phyloP scores from a whole-genome alignment of 2,329 filamentous ascomycete genomes.

The Alternaria solani region DNA sequence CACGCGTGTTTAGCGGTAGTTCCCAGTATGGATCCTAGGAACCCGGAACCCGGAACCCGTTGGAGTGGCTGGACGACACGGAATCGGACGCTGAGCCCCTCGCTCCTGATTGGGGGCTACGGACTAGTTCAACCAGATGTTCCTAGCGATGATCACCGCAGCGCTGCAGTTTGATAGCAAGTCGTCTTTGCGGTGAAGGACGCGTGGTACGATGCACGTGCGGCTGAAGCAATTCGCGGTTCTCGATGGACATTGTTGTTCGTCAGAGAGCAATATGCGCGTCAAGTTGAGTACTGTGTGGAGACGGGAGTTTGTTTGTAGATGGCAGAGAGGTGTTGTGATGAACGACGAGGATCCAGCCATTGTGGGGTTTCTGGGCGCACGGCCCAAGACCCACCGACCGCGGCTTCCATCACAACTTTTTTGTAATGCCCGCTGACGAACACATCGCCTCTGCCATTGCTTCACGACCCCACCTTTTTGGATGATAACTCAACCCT shows the following conservation, averaged over 20 bases:
- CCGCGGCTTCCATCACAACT: slow-evolving; percentile 22
- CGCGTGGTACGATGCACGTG: neutral
- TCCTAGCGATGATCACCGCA: slow-evolving; percentile 1
- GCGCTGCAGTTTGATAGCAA: neutral
- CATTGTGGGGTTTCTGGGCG: neutral
- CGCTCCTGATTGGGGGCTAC: neutral
- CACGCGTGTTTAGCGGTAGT: neutral
- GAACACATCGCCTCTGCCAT: slow-evolving; percentile 15
- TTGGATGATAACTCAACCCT: neutral
- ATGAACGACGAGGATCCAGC: neutral
- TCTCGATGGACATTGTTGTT: neutral
- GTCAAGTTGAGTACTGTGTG: neutral
- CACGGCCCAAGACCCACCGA: slow-evolving; percentile 19
- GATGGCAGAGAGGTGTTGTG: neutral
- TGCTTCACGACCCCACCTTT: slow-evolving; percentile 6
- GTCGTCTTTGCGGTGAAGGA: neutral
- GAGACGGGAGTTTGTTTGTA: neutral
- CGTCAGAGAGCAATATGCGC: neutral
- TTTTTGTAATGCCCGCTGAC: slow-evolving; percentile 16
- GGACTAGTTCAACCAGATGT: neutral
- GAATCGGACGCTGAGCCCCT: neutral
- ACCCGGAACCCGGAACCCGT: neutral
- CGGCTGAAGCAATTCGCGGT: neutral
- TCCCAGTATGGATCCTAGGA: neutral
- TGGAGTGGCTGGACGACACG: neutral